Base-by-base conservation (phyloP, 306 rosid genomes). In the Dalbergia cochinchinensis region DNA sequence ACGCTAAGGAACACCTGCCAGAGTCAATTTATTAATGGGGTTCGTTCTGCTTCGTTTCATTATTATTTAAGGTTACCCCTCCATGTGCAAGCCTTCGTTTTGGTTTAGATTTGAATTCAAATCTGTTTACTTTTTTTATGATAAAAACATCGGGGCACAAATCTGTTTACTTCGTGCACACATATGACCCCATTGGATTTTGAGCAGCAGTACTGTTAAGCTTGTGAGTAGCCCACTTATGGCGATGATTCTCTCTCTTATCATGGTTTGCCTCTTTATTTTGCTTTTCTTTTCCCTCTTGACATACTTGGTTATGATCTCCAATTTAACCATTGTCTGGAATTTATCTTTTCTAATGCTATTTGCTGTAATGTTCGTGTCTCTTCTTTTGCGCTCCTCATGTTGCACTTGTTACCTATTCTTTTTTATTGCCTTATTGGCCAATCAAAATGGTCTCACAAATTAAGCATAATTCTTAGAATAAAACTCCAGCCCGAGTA, bases 31-130 rank as follows among this genome's bases (percentile, higher is more conserved):
- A 53, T 76, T 78, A 66, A 73, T 81, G 22, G 34, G 44, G 58
- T 10, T 73, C 34, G 31, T 33, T n/a, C 57, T 47, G 51, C 48
- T 22, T 57, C 47, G 47, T 60, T 67, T 72, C 18, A 71, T 51
- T 67, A 15, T 35, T 33, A 74, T 60, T 74, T 26, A 81, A 71
- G 76, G 63, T 50, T 58, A 20, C 71, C 41, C 15, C 5, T 68
- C 55, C 87, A 83, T 80, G 94, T 88, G 94, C 88, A 78, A 33
- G 50, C 84, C 26, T 42, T 53, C 16, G 11, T 83, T 63, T 55
- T 58, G 11, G 41, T 63, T 44, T 71, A 78, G 79, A 63, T 85
- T 65, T 82, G 86, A 82, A 76, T 85, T 79, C 77, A 83, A 73
- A 83, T 73, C 64, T 59, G 31, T 8, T 55, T 26, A 26, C 31